Evolutionary conservation across 495 filamentous ascomycete species (phyloP), one percentile per base, ranked within the genome.

Genomic region (Tetracladium setigerum): DNA sequence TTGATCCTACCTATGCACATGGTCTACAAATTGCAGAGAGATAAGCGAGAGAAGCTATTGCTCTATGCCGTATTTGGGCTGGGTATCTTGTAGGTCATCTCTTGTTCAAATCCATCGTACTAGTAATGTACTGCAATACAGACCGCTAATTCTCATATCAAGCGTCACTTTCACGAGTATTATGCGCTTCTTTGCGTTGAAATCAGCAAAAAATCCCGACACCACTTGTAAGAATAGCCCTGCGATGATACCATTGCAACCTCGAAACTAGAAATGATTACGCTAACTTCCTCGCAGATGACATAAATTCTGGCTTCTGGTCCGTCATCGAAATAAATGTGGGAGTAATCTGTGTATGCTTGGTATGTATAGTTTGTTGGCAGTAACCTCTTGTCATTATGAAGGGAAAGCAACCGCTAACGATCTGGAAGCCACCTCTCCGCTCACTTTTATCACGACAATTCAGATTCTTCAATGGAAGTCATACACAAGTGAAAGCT

Each of bases 1-100:
- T 67, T 80, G 5, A 41, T 70, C 5, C 46, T 81, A 32, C 78
- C 78, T 5, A 76, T 82, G 65, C 74, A 72, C 2, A 62, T 76
- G 1, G 67, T 82, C 34, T 70, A 66, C 33, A 57, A 67, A 12
- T 56, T 80, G 8, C 71, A 76, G 34, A 61, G 43, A 24, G 32
- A 19, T 10, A 46, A 37, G 18, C 13, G 30, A 24, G 43, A 46
- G 32, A 46, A 46, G 32, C 4, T 46, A 2, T 46, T 46, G 14
- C 32, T 46, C 8, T 46, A 46, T 36, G 30, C 32, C 14, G 17
- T 46, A 17, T 46, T 46, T 24, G 43, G 43, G 15, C 18, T 46
- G 5, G 43, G 43, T 10, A 14, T 11, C 1, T 46, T 46, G 43
- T 46, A 24, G 38, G 43, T 46, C 12, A 13, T n/a, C 14, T 10